Evolutionary conservation across 139 green algal genomes (phyloP), one percentile per base, ranked within the genome.

Genomic region (Marvania coccoides): DNA sequence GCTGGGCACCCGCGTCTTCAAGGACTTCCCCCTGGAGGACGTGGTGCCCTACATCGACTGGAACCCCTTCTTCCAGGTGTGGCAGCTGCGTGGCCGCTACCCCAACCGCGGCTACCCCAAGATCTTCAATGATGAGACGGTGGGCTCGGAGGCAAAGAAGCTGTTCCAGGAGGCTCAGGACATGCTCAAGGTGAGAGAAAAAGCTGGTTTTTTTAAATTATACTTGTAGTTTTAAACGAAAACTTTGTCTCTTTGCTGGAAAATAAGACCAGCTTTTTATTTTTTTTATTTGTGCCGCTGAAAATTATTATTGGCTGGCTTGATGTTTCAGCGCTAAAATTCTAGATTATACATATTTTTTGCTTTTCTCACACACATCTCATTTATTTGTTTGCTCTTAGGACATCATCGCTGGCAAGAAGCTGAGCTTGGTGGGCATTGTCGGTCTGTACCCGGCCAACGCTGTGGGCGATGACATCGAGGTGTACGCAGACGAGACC

Each of bases 21-120:
- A 74, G 31, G 78, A 93, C 63, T 93, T 89, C 61, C 80, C 87
- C 14, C 82, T 99, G 15, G 86, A 97, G 73, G 85, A 97, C 19
- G 85, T 99, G 24, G 26, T 99, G 28, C 61, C 79, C 23, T 92
- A 93, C 82, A 98, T 99, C 62, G 94, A 99, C 80, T 99, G 94
- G 94, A 98, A 98, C 81, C 94, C 94, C 10, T 98, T 99, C 82
- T 99, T 99, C 83, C 76, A 93, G 83, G 91, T 97, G 56, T 99
- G 94, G 94, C 94, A 99, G 83, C 82, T 99, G 61, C 85, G 94
- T 6, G 94, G 94, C 0, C 79, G 94, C 14, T 99, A 99, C 81
- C 94, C 94, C 65, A 99, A 99, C 82, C 87, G 94, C 42, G 92
- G 92, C 63, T 99, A 96, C 74, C 94, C 94, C 58, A 97, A 97